Evolutionary conservation across 2,329 filamentous ascomycete genomes (phyloP).

Genomic region (Geosmithia morbida): DNA sequence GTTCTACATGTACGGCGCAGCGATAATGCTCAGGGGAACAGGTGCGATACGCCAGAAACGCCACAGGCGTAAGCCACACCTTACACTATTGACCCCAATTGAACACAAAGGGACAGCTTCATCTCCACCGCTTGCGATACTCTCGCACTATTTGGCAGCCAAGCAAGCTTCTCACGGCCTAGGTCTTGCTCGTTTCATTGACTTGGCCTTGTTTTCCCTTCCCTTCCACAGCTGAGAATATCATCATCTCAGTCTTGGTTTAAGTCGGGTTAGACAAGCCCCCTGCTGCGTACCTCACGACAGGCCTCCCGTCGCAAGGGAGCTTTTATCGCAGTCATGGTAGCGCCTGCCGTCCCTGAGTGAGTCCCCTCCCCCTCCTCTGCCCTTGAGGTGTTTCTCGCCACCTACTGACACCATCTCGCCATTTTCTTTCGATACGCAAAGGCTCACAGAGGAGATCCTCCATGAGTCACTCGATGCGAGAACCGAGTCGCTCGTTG

Average conservation of each 20-base stretch:
- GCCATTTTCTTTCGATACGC: neutral
- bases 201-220: neutral
- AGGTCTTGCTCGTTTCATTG: neutral
- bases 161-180: neutral
- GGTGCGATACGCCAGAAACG: too few relatives aligned
- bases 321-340: conserved; percentile 34
- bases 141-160: neutral
- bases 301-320: neutral
- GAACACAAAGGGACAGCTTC: neutral
- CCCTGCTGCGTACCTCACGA: neutral
- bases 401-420: neutral
- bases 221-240: neutral
- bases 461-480: conserved; percentile 85
- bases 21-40: neutral
- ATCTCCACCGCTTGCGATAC: neutral
- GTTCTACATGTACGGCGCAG: neutral
- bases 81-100: neutral
- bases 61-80: too few relatives aligned
- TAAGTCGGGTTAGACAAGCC: neutral
- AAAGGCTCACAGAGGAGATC: conserved; percentile 84
- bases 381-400: neutral
- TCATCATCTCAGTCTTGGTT: neutral
- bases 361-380: conserved; percentile 24
- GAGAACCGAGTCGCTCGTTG: conserved; percentile 75
- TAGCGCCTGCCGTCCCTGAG: conserved; percentile 65